Evolutionary conservation across 257 asterid species (phyloP).

Genomic region (Voacanga thouarsii): DNA sequence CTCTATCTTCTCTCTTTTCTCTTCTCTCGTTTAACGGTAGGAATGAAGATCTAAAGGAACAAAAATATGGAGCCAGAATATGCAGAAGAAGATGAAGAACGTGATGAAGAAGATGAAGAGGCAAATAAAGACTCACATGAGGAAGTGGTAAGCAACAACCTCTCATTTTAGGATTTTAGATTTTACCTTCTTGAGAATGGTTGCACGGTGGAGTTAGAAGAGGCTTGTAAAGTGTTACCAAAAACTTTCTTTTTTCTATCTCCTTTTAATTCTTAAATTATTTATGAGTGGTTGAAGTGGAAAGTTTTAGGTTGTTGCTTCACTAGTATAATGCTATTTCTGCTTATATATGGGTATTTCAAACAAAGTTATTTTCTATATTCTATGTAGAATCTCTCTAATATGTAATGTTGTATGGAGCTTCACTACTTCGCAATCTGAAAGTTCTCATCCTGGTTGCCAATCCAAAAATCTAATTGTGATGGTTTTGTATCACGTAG

Average conservation of each 20-base stretch:
- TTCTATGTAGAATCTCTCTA: background rate
- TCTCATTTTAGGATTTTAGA: conserved; percentile 9
- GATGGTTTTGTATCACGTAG: background rate
- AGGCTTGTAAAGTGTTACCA: conserved; percentile 7
- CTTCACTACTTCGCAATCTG: background rate
- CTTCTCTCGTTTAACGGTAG: no score
- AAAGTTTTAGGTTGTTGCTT: conserved; percentile 1
- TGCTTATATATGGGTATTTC: background rate
- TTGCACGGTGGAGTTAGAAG: conserved; percentile 1
- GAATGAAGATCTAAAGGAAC: no score
- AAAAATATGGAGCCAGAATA: no score
- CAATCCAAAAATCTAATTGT: background rate
- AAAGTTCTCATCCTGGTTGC: no score
- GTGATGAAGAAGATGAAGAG: conserved; percentile 61
- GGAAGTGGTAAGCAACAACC: conserved; percentile 65
- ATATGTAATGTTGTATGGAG: background rate
- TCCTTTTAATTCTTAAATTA: no score
- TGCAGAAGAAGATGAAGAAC: conserved; percentile 75
- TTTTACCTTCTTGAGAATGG: conserved; percentile 6
- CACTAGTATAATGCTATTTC: background rate
- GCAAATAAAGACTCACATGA: conserved; percentile 79
- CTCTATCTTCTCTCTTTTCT: no score
- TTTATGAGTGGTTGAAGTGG: background rate
- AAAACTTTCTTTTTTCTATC: background rate
- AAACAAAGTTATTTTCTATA: background rate